Base-by-base conservation (phyloP, 176 grass and related monocot species). In the Avena insularis region DNA sequence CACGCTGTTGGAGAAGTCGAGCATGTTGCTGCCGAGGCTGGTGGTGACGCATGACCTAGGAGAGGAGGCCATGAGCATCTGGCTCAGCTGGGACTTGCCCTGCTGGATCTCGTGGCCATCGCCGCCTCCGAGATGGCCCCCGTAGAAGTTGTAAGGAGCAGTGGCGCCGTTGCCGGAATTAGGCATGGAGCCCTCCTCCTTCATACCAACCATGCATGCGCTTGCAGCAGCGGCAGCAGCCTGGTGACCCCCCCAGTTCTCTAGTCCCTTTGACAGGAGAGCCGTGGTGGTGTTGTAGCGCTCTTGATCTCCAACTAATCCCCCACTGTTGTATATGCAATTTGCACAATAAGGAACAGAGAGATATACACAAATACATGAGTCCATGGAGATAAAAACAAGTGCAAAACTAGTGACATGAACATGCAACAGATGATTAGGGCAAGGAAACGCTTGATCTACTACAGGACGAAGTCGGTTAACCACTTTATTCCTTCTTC, bases 11-110 rank as follows among this genome's bases (percentile, higher is more conserved):
- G 97, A 92, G 92, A 99, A 97, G 80, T 99, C 92, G 40, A 99
- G 71, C 91, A 97, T 93, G 94, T 92, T 99, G 84, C 91, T 91
- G 64, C 84, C 93, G 51, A 96, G 90, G 89, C 94, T 93, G 33
- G 90, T 83, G 13, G 97, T 94, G 79, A 94, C 69, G 68, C 97
- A 99, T 27, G 97, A 99, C 73, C 91, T 90, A 79, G 94, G 97
- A 87, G 97, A 99, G 12, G 94, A 99, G 84, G 90, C 89, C 15
- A 91, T 21, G 40, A 90, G 81, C 75, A 91, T 84, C 61, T 93
- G 97, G 87, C 90, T 92, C 87, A 95, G 91, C 87, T 94, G 91
- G 47, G 87, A 86, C 78, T 92, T 94, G 14, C 36, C 47, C 8
- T 84, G 90, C 8, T 84, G 90, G 68, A 95, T 92, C 91, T 95